Evolutionary conservation across 306 rosid species (phyloP), one percentile per base, ranked within the genome.

Genomic region (Spatholobus suberectus): DNA sequence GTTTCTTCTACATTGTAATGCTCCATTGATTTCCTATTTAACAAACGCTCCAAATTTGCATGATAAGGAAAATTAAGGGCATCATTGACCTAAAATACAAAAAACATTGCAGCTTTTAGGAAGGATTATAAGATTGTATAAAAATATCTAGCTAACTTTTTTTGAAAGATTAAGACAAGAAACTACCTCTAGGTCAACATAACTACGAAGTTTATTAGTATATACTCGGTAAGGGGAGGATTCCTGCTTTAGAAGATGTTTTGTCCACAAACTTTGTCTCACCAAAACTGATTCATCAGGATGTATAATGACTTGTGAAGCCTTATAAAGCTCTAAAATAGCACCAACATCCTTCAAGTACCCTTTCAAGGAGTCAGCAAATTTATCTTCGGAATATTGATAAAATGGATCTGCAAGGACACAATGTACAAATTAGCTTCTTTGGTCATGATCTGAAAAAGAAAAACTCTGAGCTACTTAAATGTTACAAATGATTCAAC

Each of bases 321-420:
- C 98, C 85, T 52, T 90, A 51, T 83, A 92, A 35, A 93, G 82
- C 84, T 95, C 98, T 46, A 93, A 67, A 46, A 90, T 79, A 69
- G 94, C 84, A 74, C 81, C 82, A 44, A 85, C 83, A 83, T 92
- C 96, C 80, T 93, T 93, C 86, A 88, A 79, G 89, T 87, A 86
- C 35, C 93, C 97, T 87, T 92, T 95, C 84, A 86, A 88, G 86
- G 92, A 88, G 80, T 86, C 75, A 21, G 90, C 44, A 76, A 93
- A 87, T 57, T 79, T 65, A 75, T 90, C 95, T 86, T 89, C 91
- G 20, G 92, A 76, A 75, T 90, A 90, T 84, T 58, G 90, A 83
- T 84, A 81, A 41, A 93, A 86, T 80, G 92, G 89, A 79, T 93
- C 97, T 95, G 82, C 79, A 90, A 41, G 68, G 76, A 84, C 46